These are phyloP conservation scores for Trichoderma sp. DNA, from an alignment of 2,329 filamentous ascomycete genomes.

Conservation along the genomic window DNA sequence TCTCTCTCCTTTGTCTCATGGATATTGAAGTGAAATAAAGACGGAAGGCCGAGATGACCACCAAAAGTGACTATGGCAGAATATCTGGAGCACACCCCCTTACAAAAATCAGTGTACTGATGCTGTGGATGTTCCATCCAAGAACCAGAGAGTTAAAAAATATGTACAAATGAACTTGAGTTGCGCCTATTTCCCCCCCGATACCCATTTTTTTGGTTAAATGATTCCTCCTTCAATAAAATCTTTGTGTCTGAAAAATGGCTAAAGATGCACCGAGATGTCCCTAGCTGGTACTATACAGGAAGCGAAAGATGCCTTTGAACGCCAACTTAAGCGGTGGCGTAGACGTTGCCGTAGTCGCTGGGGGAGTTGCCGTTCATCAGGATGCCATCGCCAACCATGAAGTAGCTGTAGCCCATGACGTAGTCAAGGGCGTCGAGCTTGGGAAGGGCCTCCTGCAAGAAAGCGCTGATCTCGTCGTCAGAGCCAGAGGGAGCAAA, in stretches of 20 bases:
- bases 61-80: slow-evolving; percentile 11
- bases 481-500: slow-evolving; percentile 53
- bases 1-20: slow-evolving; percentile 12
- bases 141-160: slow-evolving; percentile 21
- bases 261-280: slow-evolving; percentile 28
- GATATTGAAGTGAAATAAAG: slow-evolving; percentile 10
- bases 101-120: slow-evolving; percentile 6
- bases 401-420: slow-evolving; percentile 58
- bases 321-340: slow-evolving; percentile 33
- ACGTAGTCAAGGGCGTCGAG: slow-evolving; percentile 52
- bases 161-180: slow-evolving; percentile 30
- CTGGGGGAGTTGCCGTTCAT: slow-evolving; percentile 42
- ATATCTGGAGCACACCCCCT: background rate
- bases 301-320: slow-evolving; percentile 31
- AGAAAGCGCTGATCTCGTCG: slow-evolving; percentile 46
- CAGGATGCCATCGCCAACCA: slow-evolving; percentile 44
- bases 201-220: slow-evolving; percentile 21
- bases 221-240: slow-evolving; percentile 23
- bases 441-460: slow-evolving; percentile 46
- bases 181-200: slow-evolving; percentile 23
- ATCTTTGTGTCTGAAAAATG: slow-evolving; percentile 25
- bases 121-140: slow-evolving; percentile 5
- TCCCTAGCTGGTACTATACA: slow-evolving; percentile 38
- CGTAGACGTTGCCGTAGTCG: slow-evolving; percentile 49
- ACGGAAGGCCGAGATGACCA: slow-evolving; percentile 1